Base-by-base conservation (phyloP, 2,329 filamentous ascomycete species). In the Colletotrichum sp. region DNA sequence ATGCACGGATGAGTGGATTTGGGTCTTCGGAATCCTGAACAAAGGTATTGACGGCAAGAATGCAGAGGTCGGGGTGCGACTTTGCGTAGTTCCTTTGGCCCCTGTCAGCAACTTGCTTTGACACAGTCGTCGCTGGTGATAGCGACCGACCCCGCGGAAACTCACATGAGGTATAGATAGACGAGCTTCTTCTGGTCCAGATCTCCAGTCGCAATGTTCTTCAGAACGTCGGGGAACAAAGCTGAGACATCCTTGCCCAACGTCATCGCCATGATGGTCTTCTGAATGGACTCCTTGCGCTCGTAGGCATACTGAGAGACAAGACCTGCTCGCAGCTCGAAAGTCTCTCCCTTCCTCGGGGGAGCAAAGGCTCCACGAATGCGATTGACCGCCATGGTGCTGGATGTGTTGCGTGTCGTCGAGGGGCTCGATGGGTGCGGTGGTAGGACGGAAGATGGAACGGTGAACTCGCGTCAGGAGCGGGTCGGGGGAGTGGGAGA, bases 201-300 rank as follows among this genome's bases (percentile, higher is more conserved):
- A 83, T 99, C 97, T 62, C 87, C 89, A 2, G 97, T 99, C 75
- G 97, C 97, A 86, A 99, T 99, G 83, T 99, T 99, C 91, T 99
- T 99, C 79, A 99, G 89, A 39, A 99, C 97, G 84, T 99, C 97
- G 3, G 97, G 97, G 84, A 99, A 99, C 78, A 99, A 89, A 72
- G 96, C 95, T 70, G 97, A 99, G 76, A 99, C 97, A 87, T 99
- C 97, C 87, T 99, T 99, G 85, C 97, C 97, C 81, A 99, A 86
- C 2, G 97, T 99, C 97, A 99, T 99, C 84, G 97, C 96, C 96
- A 99, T 99, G 88, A 99, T 99, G 79, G 97, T 99, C 90, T 98
- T 99, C 85, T 99, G 97, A 81, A 99, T 99, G 28, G 97, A 95
- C 89, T 99, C 97, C 87, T 99, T 99, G 82, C 96, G 94, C 91